Evolutionary conservation across 768 basidiomycete species (phyloP).

Genomic region (Gautieria morchelliformis): DNA sequence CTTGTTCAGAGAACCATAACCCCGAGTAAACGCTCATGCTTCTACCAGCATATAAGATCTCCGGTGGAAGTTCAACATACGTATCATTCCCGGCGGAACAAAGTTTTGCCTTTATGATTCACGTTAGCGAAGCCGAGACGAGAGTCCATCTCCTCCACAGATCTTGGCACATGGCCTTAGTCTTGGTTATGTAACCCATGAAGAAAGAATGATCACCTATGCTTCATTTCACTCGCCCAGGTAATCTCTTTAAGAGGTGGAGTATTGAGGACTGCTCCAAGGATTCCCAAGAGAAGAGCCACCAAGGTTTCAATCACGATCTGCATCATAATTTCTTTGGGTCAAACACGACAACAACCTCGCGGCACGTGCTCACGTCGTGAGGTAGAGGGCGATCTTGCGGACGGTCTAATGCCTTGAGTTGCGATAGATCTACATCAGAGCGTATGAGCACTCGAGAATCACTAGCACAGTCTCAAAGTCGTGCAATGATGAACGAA

Average conservation of each 20-base stretch:
- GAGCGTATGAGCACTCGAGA: background rate
- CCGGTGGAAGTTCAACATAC: background rate
- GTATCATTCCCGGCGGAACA: slow-evolving; percentile 17
- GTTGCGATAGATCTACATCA: slow-evolving; percentile 54
- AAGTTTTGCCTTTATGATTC: slow-evolving; percentile 41
- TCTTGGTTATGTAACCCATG: background rate
- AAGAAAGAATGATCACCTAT: slow-evolving; percentile 39
- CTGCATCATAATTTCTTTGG: slow-evolving; percentile 26
- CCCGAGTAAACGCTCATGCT: too few relatives aligned
- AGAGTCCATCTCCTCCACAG: slow-evolving; percentile 71
- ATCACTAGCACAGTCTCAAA: background rate
- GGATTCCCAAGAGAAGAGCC: slow-evolving; percentile 54
- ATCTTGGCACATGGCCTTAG: slow-evolving; percentile 20
- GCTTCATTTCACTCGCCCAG: slow-evolving; percentile 86
- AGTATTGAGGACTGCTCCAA: slow-evolving; percentile 65
- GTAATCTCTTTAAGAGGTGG: slow-evolving; percentile 70
- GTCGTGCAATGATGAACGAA: slow-evolving; percentile 24
- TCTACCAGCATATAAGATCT: too few relatives aligned
- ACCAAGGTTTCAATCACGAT: slow-evolving; percentile 57
- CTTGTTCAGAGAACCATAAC: too few relatives aligned
- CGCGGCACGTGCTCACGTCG: slow-evolving; percentile 35
- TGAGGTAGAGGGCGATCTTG: slow-evolving; percentile 50
- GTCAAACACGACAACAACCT: background rate
- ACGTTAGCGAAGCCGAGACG: slow-evolving; percentile 54
- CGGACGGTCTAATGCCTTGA: slow-evolving; percentile 67